Evolutionary conservation across 2,329 filamentous ascomycete genomes (phyloP).

Genomic region (Stemphylium vesicarium): DNA sequence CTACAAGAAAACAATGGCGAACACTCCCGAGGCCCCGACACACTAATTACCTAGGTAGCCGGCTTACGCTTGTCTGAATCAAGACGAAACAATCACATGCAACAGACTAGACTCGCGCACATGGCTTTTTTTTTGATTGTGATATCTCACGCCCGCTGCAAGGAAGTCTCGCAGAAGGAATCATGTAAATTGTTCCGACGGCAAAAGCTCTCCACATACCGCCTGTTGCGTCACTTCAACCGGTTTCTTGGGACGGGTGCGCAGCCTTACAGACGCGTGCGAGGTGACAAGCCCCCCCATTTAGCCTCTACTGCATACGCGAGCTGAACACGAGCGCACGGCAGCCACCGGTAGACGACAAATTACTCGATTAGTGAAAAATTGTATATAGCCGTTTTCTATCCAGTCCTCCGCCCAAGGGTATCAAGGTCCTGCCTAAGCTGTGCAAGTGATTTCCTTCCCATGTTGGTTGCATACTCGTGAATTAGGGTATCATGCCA

Average conservation of each 20-base stretch:
- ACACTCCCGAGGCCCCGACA: conserved; percentile 9
- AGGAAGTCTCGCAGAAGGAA: conserved; percentile 1
- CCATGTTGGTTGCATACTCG: not conserved
- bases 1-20: not conserved
- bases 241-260: conserved; percentile 14
- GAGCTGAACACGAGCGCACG: not conserved
- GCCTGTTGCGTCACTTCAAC: conserved; percentile 22
- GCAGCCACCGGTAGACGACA: not conserved
- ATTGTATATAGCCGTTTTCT: conserved; percentile 1
- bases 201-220: conserved; percentile 12
- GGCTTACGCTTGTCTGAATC: conserved; percentile 11
- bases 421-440: not conserved
- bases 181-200: conserved; percentile 15
- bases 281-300: conserved; percentile 10
- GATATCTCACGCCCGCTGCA: conserved; percentile 10
- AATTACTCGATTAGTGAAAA: conserved; percentile 1
- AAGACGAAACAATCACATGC: conserved; percentile 20
- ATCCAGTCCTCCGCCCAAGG: not conserved
- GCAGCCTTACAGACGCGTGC: conserved; percentile 20
- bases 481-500: conserved; percentile 9
- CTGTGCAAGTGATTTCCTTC: not conserved
- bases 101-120: not conserved
- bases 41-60: conserved; percentile 10
- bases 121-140: not conserved
- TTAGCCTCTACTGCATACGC: conserved; percentile 20